A percentile compares a stretch with the other conserved stretches of the same genome.
Evolutionary conservation across 2,329 filamentous ascomycete species (phyloP).

Genomic region (Thermothelomyces thermophilus): DNA sequence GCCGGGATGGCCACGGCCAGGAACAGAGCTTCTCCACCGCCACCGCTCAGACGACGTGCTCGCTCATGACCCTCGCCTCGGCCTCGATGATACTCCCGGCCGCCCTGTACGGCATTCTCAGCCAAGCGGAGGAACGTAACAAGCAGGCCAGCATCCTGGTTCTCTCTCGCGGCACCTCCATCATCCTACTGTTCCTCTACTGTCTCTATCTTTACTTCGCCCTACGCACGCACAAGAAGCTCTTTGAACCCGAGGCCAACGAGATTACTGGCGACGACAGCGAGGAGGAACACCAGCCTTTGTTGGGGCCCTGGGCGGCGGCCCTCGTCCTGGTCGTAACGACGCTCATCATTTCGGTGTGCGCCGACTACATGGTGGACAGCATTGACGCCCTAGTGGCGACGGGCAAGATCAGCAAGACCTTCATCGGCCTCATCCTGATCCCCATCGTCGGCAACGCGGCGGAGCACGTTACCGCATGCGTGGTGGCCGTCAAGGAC

Average conservation of each 20-base stretch:
- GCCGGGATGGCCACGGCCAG: constrained; percentile 47
- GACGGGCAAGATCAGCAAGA: constrained; percentile 66
- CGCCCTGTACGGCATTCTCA: constrained; percentile 62
- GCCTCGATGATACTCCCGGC: constrained; percentile 75
- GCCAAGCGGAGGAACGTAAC: constrained; percentile 36
- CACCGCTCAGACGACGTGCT: constrained; percentile 70
- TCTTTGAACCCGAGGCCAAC: constrained; percentile 56
- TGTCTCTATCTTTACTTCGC: constrained; percentile 73
- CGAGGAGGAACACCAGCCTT: constrained; percentile 37
- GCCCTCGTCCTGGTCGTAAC: constrained; percentile 60
- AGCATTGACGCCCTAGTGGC: constrained; percentile 68
- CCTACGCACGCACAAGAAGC: constrained; percentile 63
- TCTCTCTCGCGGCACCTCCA: constrained; percentile 67
- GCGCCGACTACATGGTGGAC: constrained; percentile 70
- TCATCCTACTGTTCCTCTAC: constrained; percentile 70
- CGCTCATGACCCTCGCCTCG: constrained; percentile 67
- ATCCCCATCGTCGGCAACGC: constrained; percentile 77
- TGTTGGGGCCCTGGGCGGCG: constrained; percentile 57
- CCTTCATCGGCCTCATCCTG: constrained; percentile 72
- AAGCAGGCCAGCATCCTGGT: constrained; percentile 55
- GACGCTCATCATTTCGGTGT: constrained; percentile 64
- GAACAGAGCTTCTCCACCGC: constrained; percentile 71
- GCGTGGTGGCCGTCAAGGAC: constrained; percentile 70
- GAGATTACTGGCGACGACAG: constrained; percentile 18
- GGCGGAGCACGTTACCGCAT: constrained; percentile 74